Evolutionary conservation across 2,329 filamentous ascomycete genomes (phyloP).

Genomic region (Alternaria sp.): DNA sequence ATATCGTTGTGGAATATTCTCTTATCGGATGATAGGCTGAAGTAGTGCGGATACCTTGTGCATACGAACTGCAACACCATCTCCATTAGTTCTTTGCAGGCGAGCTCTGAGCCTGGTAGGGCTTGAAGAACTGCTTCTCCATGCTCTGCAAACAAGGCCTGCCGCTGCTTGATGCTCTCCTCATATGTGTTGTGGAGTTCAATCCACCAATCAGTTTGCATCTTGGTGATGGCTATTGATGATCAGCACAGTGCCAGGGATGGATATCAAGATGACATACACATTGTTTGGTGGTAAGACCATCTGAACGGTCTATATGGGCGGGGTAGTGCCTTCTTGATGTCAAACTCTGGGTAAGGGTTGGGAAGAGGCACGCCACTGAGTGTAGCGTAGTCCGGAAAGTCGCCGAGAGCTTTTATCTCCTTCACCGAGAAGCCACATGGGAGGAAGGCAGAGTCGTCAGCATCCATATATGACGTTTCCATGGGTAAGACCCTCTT

Average conservation of each 20-base stretch:
- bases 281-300: constrained; percentile 91
- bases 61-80: constrained; percentile 84
- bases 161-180: constrained; percentile 72
- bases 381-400: constrained; percentile 79
- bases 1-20: constrained; percentile 75
- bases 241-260: constrained; percentile 13
- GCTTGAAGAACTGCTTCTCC: constrained; percentile 71
- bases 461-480: constrained; percentile 37
- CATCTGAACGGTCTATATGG: constrained; percentile 85
- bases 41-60: constrained; percentile 78
- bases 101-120: constrained; percentile 79
- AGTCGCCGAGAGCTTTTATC: constrained; percentile 74
- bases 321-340: constrained; percentile 72
- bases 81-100: constrained; percentile 88
- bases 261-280: constrained; percentile 60
- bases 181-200: constrained; percentile 81
- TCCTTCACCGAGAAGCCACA: constrained; percentile 77
- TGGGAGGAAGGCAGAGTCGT: constrained; percentile 61
- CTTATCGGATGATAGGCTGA: constrained; percentile 62
- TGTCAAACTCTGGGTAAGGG: constrained; percentile 71
- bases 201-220: constrained; percentile 89
- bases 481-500: constrained; percentile 37
- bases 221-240: constrained; percentile 72
- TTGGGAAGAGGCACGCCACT: constrained; percentile 77
- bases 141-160: constrained; percentile 69